A percentile compares a stretch with the other conserved stretches of the same genome.
Conservation (phyloP, 2,329 filamentous ascomycete genomes). For the Epichloe elymi region DNA sequence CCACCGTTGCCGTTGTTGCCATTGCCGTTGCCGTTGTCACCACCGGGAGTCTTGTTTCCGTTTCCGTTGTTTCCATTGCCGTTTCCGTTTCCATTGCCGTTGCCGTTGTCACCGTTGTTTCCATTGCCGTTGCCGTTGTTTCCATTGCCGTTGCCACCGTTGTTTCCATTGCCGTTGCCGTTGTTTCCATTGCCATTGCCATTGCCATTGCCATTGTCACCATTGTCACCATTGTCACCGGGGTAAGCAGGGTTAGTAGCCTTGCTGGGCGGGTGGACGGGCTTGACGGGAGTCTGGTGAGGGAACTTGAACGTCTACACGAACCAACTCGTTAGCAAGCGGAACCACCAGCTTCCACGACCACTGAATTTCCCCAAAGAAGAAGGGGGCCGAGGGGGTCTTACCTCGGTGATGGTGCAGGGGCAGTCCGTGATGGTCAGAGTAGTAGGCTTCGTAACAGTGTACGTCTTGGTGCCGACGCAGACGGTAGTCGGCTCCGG, state of each 20-base stretch:
- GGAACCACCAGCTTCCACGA: background rate
- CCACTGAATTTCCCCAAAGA: background rate
- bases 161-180: too few species aligned
- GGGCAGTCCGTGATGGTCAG: constrained; percentile 43
- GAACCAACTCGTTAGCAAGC: background rate
- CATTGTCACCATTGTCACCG: background rate
- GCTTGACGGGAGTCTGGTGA: constrained; percentile 3
- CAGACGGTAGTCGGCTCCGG: constrained; percentile 36
- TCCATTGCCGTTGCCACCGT: too few species aligned
- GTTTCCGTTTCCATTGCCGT: too few species aligned
- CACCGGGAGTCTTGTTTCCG: too few species aligned
- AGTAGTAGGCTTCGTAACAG: constrained; percentile 39
- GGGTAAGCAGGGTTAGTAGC: background rate
- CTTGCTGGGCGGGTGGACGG: background rate
- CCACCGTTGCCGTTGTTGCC: too few species aligned
- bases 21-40: too few species aligned
- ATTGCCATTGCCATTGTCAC: too few species aligned
- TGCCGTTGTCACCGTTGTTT: too few species aligned
- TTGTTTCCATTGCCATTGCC: too few species aligned
- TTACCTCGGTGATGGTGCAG: constrained; percentile 29
- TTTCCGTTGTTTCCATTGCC: too few species aligned
- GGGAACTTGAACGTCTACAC: background rate
- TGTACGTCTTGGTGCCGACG: constrained; percentile 37
- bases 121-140: too few species aligned
- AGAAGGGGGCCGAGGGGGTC: too few species aligned